Percentiles rank a stretch among this genome's conserved stretches.
Conservation (phyloP, 2,329 filamentous ascomycete genomes). For the Elsinoe arachidis region DNA sequence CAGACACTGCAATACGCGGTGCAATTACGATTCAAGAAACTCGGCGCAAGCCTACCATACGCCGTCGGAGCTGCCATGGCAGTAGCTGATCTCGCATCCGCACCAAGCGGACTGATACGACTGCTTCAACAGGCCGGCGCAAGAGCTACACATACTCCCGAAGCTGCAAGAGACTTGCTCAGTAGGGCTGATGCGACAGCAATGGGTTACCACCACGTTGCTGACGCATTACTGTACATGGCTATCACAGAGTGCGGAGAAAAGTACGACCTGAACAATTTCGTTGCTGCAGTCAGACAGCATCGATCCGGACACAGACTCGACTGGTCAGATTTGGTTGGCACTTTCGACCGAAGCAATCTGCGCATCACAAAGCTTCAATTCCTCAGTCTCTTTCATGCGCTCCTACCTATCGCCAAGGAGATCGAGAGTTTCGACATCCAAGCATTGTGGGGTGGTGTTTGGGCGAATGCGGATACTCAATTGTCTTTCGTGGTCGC, state of each 20-base stretch:
- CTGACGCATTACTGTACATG: constrained; percentile 66
- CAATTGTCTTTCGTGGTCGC: constrained; percentile 91
- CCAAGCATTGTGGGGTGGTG: constrained; percentile 78
- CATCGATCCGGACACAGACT: constrained; percentile 48
- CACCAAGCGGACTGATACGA: constrained; percentile 50
- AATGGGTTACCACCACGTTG: constrained; percentile 73
- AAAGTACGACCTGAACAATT: constrained; percentile 58
- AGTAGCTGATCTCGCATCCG: constrained; percentile 52
- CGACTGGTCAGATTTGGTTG: constrained; percentile 62
- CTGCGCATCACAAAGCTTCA: constrained; percentile 69
- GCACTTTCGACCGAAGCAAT: constrained; percentile 70
- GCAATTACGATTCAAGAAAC: constrained; percentile 57
- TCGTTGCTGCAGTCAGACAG: constrained; percentile 50
- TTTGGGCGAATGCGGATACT: constrained; percentile 75
- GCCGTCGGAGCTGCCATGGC: constrained; percentile 64
- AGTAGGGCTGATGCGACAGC: constrained; percentile 50
- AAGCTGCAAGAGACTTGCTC: constrained; percentile 55
- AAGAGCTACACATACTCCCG: constrained; percentile 66
- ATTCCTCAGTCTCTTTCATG: constrained; percentile 72
- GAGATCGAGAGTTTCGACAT: constrained; percentile 64
- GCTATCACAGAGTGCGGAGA: constrained; percentile 54
- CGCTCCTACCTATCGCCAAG: constrained; percentile 62
- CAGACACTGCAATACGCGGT: constrained; percentile 59
- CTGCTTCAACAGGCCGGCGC: constrained; percentile 66
- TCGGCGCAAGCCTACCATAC: constrained; percentile 57